Conservation (phyloP, 2,329 filamentous ascomycete genomes). For the Aspergillus ochraceoroseus region DNA sequence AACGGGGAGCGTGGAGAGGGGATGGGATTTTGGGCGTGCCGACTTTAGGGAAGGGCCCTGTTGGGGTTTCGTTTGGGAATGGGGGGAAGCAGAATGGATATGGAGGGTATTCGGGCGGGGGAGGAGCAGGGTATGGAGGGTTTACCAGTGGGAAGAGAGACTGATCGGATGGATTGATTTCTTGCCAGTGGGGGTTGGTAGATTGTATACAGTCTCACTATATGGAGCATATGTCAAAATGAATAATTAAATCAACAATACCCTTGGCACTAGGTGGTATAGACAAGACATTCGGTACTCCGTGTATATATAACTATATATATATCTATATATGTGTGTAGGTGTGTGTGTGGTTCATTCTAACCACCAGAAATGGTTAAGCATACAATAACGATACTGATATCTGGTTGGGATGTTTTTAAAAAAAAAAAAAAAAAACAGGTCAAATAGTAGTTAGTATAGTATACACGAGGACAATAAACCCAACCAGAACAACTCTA, state of each 20-base stretch:
- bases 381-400: no score
- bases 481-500: constrained; percentile 7
- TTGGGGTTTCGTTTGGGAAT: constrained; percentile 53
- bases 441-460: constrained; percentile 2
- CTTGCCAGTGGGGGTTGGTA: not conserved
- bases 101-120: constrained; percentile 48
- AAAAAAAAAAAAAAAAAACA: no score
- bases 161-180: constrained; percentile 28
- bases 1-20: constrained; percentile 35
- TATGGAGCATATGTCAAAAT: not conserved
- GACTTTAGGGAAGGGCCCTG: constrained; percentile 42
- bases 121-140: constrained; percentile 32
- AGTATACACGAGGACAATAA: constrained; percentile 15
- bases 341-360: no score
- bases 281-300: no score
- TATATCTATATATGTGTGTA: not conserved
- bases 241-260: no score
- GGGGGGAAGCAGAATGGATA: constrained; percentile 52
- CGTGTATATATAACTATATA: no score
- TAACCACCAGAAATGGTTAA: no score
- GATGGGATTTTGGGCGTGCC: constrained; percentile 48
- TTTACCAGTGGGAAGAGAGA: constrained; percentile 42
- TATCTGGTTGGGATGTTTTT: no score
- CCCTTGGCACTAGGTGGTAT: no score
- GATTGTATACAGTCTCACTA: constrained; percentile 8